Percentiles rank a stretch among this genome's conserved stretches.
These are phyloP conservation scores for Globisporangium cystogenes DNA, from an alignment of 352 stramenopile genomes.

Conservation along the genomic window DNA sequence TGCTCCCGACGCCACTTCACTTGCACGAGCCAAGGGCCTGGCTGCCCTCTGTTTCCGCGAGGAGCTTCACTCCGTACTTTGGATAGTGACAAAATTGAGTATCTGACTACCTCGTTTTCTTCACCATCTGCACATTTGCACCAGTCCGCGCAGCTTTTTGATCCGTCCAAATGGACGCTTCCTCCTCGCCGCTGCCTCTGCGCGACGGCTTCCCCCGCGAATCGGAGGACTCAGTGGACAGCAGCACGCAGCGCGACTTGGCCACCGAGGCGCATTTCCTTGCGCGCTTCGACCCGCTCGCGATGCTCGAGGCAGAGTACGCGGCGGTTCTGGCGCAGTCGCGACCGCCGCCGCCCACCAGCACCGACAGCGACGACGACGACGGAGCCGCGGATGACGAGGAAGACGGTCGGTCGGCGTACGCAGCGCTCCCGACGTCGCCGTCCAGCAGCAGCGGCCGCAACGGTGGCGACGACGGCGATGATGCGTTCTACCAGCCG, in stretches of 20 bases:
- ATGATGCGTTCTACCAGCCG: conserved; percentile 8
- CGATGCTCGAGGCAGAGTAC: conserved; percentile 57
- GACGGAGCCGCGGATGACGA: conserved; percentile 20
- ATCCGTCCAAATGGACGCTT: too few relatives aligned
- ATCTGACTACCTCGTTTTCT: too few relatives aligned
- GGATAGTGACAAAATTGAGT: too few relatives aligned
- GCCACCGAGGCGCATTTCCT: conserved; percentile 23
- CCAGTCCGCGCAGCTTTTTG: too few relatives aligned
- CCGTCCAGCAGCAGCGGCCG: not conserved
- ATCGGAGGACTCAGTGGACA: too few relatives aligned
- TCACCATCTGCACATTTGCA: too few relatives aligned
- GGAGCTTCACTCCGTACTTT: too few relatives aligned
- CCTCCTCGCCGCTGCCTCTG: not conserved
- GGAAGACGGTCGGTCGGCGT: conserved; percentile 1
- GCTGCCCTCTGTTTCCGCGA: too few relatives aligned
- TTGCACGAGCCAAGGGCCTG: too few relatives aligned
- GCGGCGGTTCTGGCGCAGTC: conserved; percentile 46
- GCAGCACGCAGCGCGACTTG: not conserved
- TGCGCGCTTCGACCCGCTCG: conserved; percentile 39
- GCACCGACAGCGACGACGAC: conserved; percentile 6
- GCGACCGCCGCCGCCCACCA: not conserved
- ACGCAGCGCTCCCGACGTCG: conserved; percentile 17
- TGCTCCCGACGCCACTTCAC: too few relatives aligned
- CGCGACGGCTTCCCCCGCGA: not conserved
- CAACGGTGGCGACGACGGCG: conserved; percentile 12